phyloP scores from a whole-genome alignment of 495 filamentous ascomycete genomes.

The Glonium stellatum region DNA sequence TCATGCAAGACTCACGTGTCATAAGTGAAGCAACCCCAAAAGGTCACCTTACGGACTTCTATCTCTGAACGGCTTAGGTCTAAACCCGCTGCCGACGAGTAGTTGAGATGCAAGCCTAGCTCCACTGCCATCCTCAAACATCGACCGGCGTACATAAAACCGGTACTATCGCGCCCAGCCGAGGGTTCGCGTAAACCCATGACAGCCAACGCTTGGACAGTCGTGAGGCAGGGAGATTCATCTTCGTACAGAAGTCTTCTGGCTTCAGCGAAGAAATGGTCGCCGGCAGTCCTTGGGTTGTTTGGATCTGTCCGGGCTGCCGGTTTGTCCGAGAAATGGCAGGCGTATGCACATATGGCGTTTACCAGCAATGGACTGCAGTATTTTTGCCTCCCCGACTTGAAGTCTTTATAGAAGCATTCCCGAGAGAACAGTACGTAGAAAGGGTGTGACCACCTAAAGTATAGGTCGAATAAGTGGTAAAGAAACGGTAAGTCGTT shows the following conservation, averaged over 20 bases:
- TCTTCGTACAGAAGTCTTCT: conserved; percentile 53
- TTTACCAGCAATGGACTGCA: conserved; percentile 72
- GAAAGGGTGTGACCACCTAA: conserved; percentile 75
- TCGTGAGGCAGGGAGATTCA: conserved; percentile 57
- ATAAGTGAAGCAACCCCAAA: conserved; percentile 64
- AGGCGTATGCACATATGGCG: conserved; percentile 64
- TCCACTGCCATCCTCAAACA: conserved; percentile 60
- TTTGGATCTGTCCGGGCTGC: conserved; percentile 54
- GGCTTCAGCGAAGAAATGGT: conserved; percentile 65
- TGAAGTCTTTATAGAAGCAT: conserved; percentile 63
- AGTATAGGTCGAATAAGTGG: conserved; percentile 64
- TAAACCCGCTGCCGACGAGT: conserved; percentile 35
- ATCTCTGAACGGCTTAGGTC: conserved; percentile 39
- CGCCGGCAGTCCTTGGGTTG: conserved; percentile 59
- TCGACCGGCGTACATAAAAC: conserved; percentile 59
- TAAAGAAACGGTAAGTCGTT: conserved; percentile 50
- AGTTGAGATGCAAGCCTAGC: conserved; percentile 53
- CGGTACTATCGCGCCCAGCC: conserved; percentile 48
- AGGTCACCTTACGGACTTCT: conserved; percentile 60
- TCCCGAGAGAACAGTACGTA: conserved; percentile 65
- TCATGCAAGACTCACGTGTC: conserved; percentile 49
- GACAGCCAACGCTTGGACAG: conserved; percentile 69
- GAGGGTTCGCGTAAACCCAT: conserved; percentile 46
- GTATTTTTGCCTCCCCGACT: conserved; percentile 48
- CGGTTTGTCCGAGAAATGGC: conserved; percentile 62